phyloP scores from a whole-genome alignment of 306 rosid species.

The Medicago truncatula region DNA sequence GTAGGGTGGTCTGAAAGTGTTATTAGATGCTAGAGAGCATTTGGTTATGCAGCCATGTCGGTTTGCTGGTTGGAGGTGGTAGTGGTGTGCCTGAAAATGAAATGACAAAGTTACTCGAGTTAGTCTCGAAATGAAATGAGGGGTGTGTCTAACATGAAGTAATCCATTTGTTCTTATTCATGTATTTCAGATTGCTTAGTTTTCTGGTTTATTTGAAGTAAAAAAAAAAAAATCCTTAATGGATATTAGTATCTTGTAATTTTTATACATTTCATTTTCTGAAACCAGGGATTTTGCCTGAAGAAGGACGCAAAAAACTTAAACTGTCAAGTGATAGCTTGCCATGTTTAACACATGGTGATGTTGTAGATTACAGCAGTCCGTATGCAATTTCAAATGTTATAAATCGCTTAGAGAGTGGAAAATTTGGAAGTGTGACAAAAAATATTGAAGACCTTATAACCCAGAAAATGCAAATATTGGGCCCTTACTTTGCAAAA shows the following conservation, averaged over 20 bases:
- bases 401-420: constrained; percentile 52
- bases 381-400: constrained; percentile 56
- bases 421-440: constrained; percentile 82
- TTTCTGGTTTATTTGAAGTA: neutral
- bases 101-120: too few relatives aligned
- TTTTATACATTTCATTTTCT: constrained; percentile 29
- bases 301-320: constrained; percentile 49
- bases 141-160: neutral
- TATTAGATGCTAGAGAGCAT: neutral
- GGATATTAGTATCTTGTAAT: neutral
- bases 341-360: constrained; percentile 6
- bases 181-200: neutral
- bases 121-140: too few relatives aligned
- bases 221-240: neutral
- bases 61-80: too few relatives aligned
- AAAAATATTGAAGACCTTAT: constrained; percentile 67
- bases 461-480: constrained; percentile 54
- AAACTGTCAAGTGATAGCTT: constrained; percentile 37
- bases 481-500: constrained; percentile 53
- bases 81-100: too few relatives aligned
- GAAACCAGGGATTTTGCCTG: constrained; percentile 48
- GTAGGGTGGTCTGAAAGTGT: neutral
- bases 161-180: neutral
- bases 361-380: constrained; percentile 58
- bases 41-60: neutral